Evolutionary conservation across 176 grass and related monocot genomes (phyloP).

Genomic region (Juncus effusus): DNA sequence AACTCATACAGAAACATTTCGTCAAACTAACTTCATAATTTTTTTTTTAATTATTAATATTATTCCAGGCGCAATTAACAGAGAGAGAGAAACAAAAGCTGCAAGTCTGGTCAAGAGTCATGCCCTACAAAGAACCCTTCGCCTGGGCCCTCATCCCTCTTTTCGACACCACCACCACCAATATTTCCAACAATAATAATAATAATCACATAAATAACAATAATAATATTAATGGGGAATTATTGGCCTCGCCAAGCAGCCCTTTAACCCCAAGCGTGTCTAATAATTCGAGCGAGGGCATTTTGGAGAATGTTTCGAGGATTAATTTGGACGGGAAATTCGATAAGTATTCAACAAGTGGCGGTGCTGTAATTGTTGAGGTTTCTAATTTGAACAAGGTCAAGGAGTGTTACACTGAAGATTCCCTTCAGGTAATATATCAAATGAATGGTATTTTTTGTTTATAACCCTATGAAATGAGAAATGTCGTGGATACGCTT

Average conservation of each 20-base stretch:
- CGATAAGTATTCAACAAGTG: slow-evolving; percentile 78
- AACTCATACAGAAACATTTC: too few species aligned
- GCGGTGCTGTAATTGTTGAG: slow-evolving; percentile 86
- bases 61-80: slow-evolving; percentile 71
- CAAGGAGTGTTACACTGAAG: slow-evolving; percentile 98
- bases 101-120: slow-evolving; percentile 92
- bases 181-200: not conserved
- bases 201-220: slow-evolving; percentile 23
- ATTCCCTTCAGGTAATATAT: slow-evolving; percentile 69
- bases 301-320: slow-evolving; percentile 81
- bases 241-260: slow-evolving; percentile 79
- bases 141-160: slow-evolving; percentile 93
- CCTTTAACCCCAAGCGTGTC: slow-evolving; percentile 69
- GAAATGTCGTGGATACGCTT: too few species aligned
- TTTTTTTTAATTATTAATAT: slow-evolving; percentile 19
- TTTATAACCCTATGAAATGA: too few species aligned
- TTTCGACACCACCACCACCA: slow-evolving; percentile 58
- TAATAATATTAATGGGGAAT: slow-evolving; percentile 44
- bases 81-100: slow-evolving; percentile 98
- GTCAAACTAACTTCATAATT: slow-evolving; percentile 13
- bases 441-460: too few species aligned
- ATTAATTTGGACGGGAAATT: slow-evolving; percentile 77
- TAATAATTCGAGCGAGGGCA: slow-evolving; percentile 61
- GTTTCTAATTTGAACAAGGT: slow-evolving; percentile 98
- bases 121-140: slow-evolving; percentile 90